Evolutionary conservation across 108 stramenopile genomes (phyloP).

Genomic region (Bacterosira constricta): DNA sequence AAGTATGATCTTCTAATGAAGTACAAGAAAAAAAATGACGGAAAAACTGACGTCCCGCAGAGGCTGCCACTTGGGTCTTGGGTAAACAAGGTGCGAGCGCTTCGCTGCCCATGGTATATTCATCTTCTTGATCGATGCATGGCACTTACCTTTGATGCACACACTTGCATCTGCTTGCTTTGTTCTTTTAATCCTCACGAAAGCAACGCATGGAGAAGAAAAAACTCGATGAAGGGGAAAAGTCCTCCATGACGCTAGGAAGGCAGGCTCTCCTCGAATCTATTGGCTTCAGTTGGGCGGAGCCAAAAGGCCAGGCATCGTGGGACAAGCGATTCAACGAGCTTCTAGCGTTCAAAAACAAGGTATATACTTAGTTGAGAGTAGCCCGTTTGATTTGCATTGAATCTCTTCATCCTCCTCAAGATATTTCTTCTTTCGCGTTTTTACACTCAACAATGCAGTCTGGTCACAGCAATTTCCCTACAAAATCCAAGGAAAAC

Average conservation of each 20-base stretch:
- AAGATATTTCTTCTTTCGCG: not conserved
- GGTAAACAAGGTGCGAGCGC: slow-evolving; percentile 15
- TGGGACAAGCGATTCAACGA: slow-evolving; percentile 6
- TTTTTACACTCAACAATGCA: not conserved
- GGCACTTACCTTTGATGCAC: too few species aligned
- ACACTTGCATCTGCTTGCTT: too few species aligned
- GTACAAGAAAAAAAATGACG: slow-evolving; percentile 7
- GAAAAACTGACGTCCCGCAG: slow-evolving; percentile 11
- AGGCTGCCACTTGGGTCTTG: not conserved
- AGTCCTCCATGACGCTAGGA: not conserved
- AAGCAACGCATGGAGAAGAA: slow-evolving; percentile 8
- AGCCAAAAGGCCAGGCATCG: not conserved
- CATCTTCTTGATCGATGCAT: too few species aligned
- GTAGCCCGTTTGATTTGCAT: not conserved
- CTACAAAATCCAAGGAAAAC: slow-evolving; percentile 4
- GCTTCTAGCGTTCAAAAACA: slow-evolving; percentile 3
- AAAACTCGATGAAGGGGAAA: not conserved
- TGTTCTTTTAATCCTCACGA: not conserved
- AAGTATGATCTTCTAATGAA: slow-evolving; percentile 1
- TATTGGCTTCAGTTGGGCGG: slow-evolving; percentile 4
- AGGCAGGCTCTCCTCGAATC: not conserved
- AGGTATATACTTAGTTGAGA: not conserved
- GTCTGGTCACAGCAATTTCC: not conserved
- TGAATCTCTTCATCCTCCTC: not conserved
- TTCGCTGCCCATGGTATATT: not conserved